Evolutionary conservation across 225 moss, liverwort and hornwort species (phyloP), one percentile per base, ranked within the genome.

Genomic region (Polytrichum formosum): DNA sequence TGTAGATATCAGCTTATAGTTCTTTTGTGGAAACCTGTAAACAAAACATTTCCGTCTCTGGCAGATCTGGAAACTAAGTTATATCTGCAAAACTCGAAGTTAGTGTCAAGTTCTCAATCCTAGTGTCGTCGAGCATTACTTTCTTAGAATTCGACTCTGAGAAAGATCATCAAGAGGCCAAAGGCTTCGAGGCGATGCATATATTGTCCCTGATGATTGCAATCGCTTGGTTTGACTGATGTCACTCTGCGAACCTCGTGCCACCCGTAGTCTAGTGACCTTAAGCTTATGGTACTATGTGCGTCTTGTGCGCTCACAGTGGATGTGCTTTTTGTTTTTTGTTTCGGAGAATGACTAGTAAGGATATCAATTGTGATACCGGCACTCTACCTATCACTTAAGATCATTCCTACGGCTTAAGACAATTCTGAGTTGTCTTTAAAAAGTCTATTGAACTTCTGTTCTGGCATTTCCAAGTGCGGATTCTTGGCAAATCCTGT

Each of bases 261-360:
- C 25, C 46, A 63, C 33, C 60, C 26, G 61, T 61, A 67, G 66
- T 55, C 55, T 63, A 60, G 63, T 70, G 53, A 20, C 66, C 70
- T 55, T 61, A 84, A 20, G 21, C 58, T 58, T n/a, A 20, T 82
- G 79, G 77, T 53, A 70, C 78, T 84, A 87, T 82, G 84, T 72
- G 53, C 67, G 67, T 72, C 61, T 54, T 35, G 55, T 75, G 60
- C 70, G 72, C 79, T 77, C 81, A 70, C 70, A 66, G 78, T 82
- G 81, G 84, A 26, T 76, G 74, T 75, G 76, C 71, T 79, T 77
- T 75, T 79, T 59, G 81, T 70, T 74, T 79, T 79, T 75, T 79
- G 81, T 77, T 84, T 84, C 67, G 81, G 84, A 77, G 81, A 87
- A 73, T 84, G 87, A 87, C 79, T 61, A 75, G 79, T 20, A 70